phyloP scores from a whole-genome alignment of 1,139 yeast genomes.

The Nematodospora anomalae region DNA sequence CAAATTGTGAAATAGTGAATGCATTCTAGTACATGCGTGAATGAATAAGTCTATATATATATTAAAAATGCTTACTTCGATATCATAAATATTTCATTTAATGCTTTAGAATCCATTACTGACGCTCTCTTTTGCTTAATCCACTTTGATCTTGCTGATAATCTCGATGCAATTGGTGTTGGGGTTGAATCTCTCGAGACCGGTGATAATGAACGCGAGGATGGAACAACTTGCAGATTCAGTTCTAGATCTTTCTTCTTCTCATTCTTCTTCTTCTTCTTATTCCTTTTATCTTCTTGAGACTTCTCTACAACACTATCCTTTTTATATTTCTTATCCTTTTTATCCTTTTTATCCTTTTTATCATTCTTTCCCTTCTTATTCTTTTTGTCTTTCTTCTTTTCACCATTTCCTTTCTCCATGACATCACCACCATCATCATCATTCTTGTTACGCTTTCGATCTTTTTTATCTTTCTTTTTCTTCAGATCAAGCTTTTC shows the following conservation, averaged over 20 bases:
- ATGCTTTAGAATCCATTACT: conserved; percentile 81
- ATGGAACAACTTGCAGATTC: background rate
- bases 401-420: conserved; percentile 16
- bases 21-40: too few species aligned
- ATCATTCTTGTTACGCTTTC: conserved; percentile 26
- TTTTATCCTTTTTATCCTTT: conserved; percentile 19
- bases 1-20: too few species aligned
- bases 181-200: conserved; percentile 26
- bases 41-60: too few species aligned
- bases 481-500: conserved; percentile 22
- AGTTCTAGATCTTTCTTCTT: background rate
- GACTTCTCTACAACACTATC: conserved; percentile 20
- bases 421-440: conserved; percentile 21
- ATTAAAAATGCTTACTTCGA: conserved; percentile 42
- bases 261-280: conserved; percentile 1
- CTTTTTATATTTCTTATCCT: conserved; percentile 14
- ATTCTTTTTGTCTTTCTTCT: conserved; percentile 21
- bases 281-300: conserved; percentile 15
- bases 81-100: conserved; percentile 91
- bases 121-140: conserved; percentile 89
- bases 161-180: conserved; percentile 53
- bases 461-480: conserved; percentile 12
- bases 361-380: conserved; percentile 19
- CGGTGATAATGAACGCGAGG: conserved; percentile 23
- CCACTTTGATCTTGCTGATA: conserved; percentile 82